Evolutionary conservation across 208 protist species (phyloP), one percentile per base, ranked within the genome.

Genomic region (Trypanosoma platydactyli): DNA sequence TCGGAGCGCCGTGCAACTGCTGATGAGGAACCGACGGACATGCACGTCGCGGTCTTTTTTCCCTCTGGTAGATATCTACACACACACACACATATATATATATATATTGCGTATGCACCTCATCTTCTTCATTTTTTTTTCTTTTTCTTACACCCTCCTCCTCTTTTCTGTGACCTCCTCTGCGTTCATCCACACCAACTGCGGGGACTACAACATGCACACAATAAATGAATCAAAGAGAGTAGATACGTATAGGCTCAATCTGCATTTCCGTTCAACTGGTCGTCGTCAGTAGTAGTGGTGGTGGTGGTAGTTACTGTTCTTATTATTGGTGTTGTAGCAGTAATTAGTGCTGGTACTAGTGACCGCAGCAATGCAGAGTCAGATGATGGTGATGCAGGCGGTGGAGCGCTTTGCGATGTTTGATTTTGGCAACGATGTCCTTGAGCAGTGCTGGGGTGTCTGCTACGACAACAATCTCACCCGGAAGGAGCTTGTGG

Each of bases 391-490:
- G 24, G 20, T 93, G 9, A 75, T 73, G 48, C 79, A 89, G 69
- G 72, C 88, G 49, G 68, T 92, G 65, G 84, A 92, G 71, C 78
- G 87, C 65, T 94, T 88, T 73, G 41, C 63, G 30, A 89, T 86
- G 82, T 58, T 87, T 41, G 84, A 94, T 58, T 82, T 87, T 44
- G 71, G 82, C 12, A 88, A 92, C 63, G 38, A 56, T 46, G 54
- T 84, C 11, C 69, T 96, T 0, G 79, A 84, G 68, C 74, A 91
- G 57, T 96, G 91, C 79, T 96, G 91, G 91, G 83, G 90, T 24
- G 84, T 91, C 52, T 96, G 91, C 79, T 92, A 87, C 71, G 82
- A 96, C 54, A 62, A 59, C 40, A 91, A 93, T 50, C 73, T 96
- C 46, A 77, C 72, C 0, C 78, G 80, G 18, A 62, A 42, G 16